Conservation (phyloP, 2,329 filamentous ascomycete species). For the Penicillium sp. region DNA sequence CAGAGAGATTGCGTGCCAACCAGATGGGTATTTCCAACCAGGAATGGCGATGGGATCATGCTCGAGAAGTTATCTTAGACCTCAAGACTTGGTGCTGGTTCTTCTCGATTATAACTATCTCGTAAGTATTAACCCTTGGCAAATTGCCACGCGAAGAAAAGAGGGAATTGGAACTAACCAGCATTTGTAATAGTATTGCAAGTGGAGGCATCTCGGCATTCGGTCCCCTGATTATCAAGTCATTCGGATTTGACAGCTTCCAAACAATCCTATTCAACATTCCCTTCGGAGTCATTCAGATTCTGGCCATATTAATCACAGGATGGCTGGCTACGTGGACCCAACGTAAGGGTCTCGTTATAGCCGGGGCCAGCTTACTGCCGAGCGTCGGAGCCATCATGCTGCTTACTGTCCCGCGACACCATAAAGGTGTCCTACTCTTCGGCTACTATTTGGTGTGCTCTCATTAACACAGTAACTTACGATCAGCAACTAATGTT, state of each 20-base stretch:
- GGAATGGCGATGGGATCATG: slow-evolving; percentile 52
- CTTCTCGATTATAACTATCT: slow-evolving; percentile 24
- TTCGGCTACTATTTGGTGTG: slow-evolving; percentile 52
- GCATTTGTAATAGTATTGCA: slow-evolving; percentile 26
- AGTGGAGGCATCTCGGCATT: slow-evolving; percentile 40
- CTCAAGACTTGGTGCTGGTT: slow-evolving; percentile 38
- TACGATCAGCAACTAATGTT: neutral
- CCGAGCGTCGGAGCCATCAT: slow-evolving; percentile 45
- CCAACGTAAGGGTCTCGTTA: slow-evolving; percentile 46
- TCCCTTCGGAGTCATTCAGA: slow-evolving; percentile 39
- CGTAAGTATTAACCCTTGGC: slow-evolving; percentile 10
- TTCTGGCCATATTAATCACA: slow-evolving; percentile 32
- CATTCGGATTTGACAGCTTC: slow-evolving; percentile 42
- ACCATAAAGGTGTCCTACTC: slow-evolving; percentile 49
- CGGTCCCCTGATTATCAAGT: slow-evolving; percentile 41
- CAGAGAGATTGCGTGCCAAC: slow-evolving; percentile 55
- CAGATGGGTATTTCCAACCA: slow-evolving; percentile 55
- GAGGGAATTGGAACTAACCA: neutral
- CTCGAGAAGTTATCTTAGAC: slow-evolving; percentile 33
- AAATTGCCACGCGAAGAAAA: neutral
- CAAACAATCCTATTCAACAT: slow-evolving; percentile 43
- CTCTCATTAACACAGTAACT: neutral
- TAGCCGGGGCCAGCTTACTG: slow-evolving; percentile 38
- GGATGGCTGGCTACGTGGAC: slow-evolving; percentile 43
- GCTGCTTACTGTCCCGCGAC: slow-evolving; percentile 48